A percentile compares a stretch with the other conserved stretches of the same genome.
Evolutionary conservation across 1,284 basidiomycete genomes (phyloP).

Genomic region (Moesziomyces parantarcticus): DNA sequence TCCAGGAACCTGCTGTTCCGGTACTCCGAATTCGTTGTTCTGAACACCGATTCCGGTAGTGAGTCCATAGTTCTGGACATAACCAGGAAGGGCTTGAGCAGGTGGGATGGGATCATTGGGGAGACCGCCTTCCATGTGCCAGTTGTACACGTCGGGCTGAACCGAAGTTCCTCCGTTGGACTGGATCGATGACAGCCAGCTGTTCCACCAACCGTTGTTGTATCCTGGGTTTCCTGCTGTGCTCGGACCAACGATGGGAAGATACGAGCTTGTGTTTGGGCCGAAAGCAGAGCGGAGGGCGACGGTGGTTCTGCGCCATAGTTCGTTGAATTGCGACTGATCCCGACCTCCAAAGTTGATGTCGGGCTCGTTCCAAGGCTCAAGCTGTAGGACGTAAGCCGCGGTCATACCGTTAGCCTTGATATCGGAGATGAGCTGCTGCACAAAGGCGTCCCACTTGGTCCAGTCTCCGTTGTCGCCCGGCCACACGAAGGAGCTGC

Average conservation of each 20-base stretch:
- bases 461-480: slow-evolving; percentile 31
- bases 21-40: slow-evolving; percentile 30
- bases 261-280: slow-evolving; percentile 1
- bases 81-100: slow-evolving; percentile 17
- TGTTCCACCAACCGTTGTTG: slow-evolving; percentile 27
- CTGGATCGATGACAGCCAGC: slow-evolving; percentile 19
- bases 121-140: slow-evolving; percentile 25
- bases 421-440: slow-evolving; percentile 23
- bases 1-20: slow-evolving; percentile 14
- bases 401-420: slow-evolving; percentile 15
- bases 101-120: slow-evolving; percentile 27
- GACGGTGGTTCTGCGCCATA: slow-evolving; percentile 14
- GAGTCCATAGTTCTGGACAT: slow-evolving; percentile 15
- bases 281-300: slow-evolving; percentile 12
- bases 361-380: slow-evolving; percentile 24
- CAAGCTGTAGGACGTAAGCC: slow-evolving; percentile 13
- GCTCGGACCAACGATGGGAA: slow-evolving; percentile 18
- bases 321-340: slow-evolving; percentile 22
- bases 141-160: slow-evolving; percentile 24
- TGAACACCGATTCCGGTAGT: slow-evolving; percentile 20
- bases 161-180: slow-evolving; percentile 10
- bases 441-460: slow-evolving; percentile 21
- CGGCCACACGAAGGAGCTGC: slow-evolving; percentile 10
- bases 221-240: slow-evolving; percentile 13
- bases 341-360: slow-evolving; percentile 16